A percentile compares a stretch with the other conserved stretches of the same genome.
These are phyloP conservation scores for Globisporangium yorkense DNA, from an alignment of 352 stramenopile species.

Conservation along the genomic window DNA sequence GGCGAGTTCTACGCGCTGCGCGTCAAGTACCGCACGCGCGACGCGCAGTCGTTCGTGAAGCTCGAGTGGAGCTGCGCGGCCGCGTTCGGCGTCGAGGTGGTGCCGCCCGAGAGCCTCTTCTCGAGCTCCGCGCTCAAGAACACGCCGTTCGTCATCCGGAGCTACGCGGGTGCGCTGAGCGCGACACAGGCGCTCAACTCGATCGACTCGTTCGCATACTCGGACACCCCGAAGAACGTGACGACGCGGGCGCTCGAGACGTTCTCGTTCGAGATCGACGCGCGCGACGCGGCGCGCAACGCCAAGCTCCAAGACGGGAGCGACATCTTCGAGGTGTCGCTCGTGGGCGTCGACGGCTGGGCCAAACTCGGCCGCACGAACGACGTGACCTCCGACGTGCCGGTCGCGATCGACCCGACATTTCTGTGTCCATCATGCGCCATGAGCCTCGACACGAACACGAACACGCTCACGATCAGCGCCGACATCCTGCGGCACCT, in stretches of 20 bases:
- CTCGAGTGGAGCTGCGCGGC: slow-evolving; percentile 69
- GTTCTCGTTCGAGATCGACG: slow-evolving; percentile 75
- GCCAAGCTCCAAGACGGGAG: slow-evolving; percentile 81
- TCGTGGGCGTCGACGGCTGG: slow-evolving; percentile 83
- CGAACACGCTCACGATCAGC: slow-evolving; percentile 49
- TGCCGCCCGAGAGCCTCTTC: slow-evolving; percentile 30
- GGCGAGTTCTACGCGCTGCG: slow-evolving; percentile 70
- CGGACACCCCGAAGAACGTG: slow-evolving; percentile 17
- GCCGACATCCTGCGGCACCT: slow-evolving; percentile 50
- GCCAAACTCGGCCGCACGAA: slow-evolving; percentile 83
- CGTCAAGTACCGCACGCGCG: slow-evolving; percentile 80
- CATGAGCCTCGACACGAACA: slow-evolving; percentile 30
- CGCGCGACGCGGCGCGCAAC: slow-evolving; percentile 76
- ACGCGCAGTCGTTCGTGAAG: slow-evolving; percentile 77
- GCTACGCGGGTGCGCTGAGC: slow-evolving; percentile 76
- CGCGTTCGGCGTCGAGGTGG: slow-evolving; percentile 8
- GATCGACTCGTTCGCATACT: slow-evolving; percentile 36
- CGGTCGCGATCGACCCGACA: slow-evolving; percentile 39
- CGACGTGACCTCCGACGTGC: slow-evolving; percentile 38
- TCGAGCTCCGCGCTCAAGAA: slow-evolving; percentile 30
- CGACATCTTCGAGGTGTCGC: slow-evolving; percentile 74
- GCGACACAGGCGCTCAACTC: slow-evolving; percentile 47
- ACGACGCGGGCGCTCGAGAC: slow-evolving; percentile 33
- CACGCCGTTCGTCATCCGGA: slow-evolving; percentile 52
- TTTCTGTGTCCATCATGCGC: slow-evolving; percentile 55